These are phyloP conservation scores for Heliocybe sulcata DNA, from an alignment of 1,284 basidiomycete genomes.

Conservation along the genomic window DNA sequence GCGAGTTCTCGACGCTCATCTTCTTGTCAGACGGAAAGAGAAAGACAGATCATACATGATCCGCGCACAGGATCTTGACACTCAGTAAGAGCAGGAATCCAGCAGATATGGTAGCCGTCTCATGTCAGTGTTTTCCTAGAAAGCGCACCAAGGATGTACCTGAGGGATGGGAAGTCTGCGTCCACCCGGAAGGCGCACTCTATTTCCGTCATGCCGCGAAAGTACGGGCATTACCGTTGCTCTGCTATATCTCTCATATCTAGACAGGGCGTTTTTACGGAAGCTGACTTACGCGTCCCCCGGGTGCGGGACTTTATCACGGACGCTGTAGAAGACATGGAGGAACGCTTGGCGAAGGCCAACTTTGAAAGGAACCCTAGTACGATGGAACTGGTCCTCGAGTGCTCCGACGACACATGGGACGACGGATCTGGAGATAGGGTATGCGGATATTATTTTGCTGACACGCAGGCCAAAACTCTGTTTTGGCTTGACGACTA, in stretches of 20 bases:
- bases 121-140: not conserved
- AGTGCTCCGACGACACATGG: slow-evolving; percentile 10
- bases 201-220: slow-evolving; percentile 17
- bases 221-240: slow-evolving; percentile 9
- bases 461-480: not conserved
- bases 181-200: slow-evolving; percentile 20
- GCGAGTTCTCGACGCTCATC: too few relatives aligned
- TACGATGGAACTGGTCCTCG: slow-evolving; percentile 17
- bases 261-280: slow-evolving; percentile 17
- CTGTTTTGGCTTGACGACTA: not conserved
- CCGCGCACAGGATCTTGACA: too few relatives aligned
- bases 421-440: slow-evolving; percentile 1
- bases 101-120: too few relatives aligned
- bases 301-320: slow-evolving; percentile 6
- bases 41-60: too few relatives aligned
- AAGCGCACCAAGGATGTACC: slow-evolving; percentile 3
- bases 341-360: not conserved
- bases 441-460: slow-evolving; percentile 4
- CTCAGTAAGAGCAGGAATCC: too few relatives aligned
- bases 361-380: slow-evolving; percentile 6
- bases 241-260: not conserved
- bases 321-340: slow-evolving; percentile 10
- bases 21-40: too few relatives aligned
- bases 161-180: slow-evolving; percentile 13
- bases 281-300: slow-evolving; percentile 16